These are phyloP conservation scores for Apostasia ramifera DNA, from an alignment of 106 monocot species.

Conservation along the genomic window DNA sequence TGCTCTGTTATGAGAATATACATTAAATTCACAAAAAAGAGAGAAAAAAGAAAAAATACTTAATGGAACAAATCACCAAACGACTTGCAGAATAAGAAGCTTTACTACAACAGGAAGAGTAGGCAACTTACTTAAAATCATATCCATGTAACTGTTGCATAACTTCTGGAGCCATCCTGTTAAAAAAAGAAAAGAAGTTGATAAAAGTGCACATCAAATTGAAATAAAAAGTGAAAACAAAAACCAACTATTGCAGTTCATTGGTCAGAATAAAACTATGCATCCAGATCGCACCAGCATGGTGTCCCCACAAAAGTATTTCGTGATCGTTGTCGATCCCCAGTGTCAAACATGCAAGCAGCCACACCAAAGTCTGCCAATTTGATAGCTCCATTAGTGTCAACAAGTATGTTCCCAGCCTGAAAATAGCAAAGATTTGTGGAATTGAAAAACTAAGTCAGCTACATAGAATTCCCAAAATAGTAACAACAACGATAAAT, in stretches of 20 bases:
- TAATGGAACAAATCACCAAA: not conserved
- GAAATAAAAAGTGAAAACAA: not conserved
- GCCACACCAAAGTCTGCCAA: slow-evolving; percentile 94
- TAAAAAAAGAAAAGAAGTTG: slow-evolving; percentile 9
- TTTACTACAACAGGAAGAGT: not conserved
- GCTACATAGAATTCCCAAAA: slow-evolving; percentile 2
- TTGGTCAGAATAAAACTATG: not conserved
- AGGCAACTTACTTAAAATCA: slow-evolving; percentile 83
- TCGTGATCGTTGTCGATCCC: slow-evolving; percentile 79
- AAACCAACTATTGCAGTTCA: not conserved
- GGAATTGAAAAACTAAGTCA: not conserved
- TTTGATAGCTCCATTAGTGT: slow-evolving; percentile 78
- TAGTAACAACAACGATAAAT: not conserved
- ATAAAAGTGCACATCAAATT: not conserved
- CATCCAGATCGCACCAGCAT: slow-evolving; percentile 59
- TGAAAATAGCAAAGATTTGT: slow-evolving; percentile 15
- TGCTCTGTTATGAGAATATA: slow-evolving; percentile 49
- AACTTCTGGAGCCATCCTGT: slow-evolving; percentile 99
- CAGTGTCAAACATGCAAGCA: slow-evolving; percentile 95
- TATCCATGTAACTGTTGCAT: slow-evolving; percentile 97
- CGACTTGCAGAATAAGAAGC: not conserved
- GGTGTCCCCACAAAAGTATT: slow-evolving; percentile 98
- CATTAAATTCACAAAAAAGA: not conserved
- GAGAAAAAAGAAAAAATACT: not conserved
- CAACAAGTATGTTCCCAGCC: slow-evolving; percentile 93